Evolutionary conservation across 495 filamentous ascomycete species (phyloP).

Genomic region (Cudoniella acicularis): DNA sequence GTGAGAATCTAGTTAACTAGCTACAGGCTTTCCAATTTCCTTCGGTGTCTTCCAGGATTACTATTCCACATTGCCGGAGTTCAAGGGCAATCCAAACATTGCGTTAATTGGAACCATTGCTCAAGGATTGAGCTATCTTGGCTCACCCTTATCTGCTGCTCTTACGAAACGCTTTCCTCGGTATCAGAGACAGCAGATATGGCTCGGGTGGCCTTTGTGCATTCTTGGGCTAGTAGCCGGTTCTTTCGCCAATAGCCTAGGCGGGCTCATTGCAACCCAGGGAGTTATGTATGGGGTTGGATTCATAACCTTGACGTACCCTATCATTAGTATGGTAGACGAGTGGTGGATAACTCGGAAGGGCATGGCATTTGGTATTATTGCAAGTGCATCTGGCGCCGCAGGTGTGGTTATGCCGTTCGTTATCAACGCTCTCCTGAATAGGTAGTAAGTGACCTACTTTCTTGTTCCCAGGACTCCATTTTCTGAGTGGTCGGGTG

Average conservation of each 20-base stretch:
- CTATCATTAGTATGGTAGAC: slow-evolving; percentile 36
- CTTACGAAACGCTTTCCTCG: slow-evolving; percentile 28
- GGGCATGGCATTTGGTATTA: slow-evolving; percentile 40
- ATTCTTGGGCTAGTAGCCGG: slow-evolving; percentile 31
- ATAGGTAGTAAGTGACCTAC: too few species aligned
- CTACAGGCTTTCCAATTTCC: slow-evolving; percentile 31
- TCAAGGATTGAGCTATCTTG: slow-evolving; percentile 32
- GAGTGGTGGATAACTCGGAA: slow-evolving; percentile 38
- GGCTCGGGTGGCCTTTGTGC: slow-evolving; percentile 28
- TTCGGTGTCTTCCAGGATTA: slow-evolving; percentile 38
- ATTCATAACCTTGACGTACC: slow-evolving; percentile 34
- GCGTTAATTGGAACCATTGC: slow-evolving; percentile 35
- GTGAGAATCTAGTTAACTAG: background rate
- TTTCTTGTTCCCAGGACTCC: too few species aligned
- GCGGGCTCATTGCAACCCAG: slow-evolving; percentile 35
- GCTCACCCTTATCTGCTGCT: slow-evolving; percentile 26
- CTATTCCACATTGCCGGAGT: slow-evolving; percentile 30
- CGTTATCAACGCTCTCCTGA: slow-evolving; percentile 29
- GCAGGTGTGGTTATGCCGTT: slow-evolving; percentile 35
- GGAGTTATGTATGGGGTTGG: slow-evolving; percentile 37
- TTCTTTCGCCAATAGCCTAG: slow-evolving; percentile 31
- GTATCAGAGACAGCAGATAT: slow-evolving; percentile 31
- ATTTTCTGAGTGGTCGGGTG: too few species aligned
- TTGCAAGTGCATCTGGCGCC: slow-evolving; percentile 35
- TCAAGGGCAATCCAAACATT: slow-evolving; percentile 27